phyloP scores from a whole-genome alignment of 2,329 filamentous ascomycete species.

The Colletotrichum sojae region DNA sequence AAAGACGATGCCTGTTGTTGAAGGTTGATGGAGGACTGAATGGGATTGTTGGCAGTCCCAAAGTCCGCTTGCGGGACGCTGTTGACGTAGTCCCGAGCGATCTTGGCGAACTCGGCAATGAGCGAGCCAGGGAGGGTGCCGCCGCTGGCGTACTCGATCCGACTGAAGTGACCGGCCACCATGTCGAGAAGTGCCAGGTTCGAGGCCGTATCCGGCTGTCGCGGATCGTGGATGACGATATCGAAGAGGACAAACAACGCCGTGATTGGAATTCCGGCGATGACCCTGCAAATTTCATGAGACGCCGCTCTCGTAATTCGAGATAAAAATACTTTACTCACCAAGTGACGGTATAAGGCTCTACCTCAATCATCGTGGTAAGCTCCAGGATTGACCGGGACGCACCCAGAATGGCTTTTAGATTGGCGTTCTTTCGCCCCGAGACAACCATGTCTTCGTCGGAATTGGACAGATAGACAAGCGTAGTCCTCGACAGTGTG shows the following conservation, averaged over 20 bases:
- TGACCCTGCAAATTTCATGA: constrained; percentile 43
- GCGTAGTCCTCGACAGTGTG: constrained; percentile 46
- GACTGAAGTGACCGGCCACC: constrained; percentile 58
- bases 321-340: constrained; percentile 18
- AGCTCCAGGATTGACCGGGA: constrained; percentile 48
- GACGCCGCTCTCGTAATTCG: too few relatives aligned
- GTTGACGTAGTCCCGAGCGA: constrained; percentile 57
- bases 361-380: constrained; percentile 48
- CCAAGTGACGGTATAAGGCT: constrained; percentile 49
- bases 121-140: constrained; percentile 54
- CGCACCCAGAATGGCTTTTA: constrained; percentile 43
- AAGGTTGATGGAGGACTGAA: background rate
- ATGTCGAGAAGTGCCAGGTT: constrained; percentile 58
- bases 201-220: constrained; percentile 49
- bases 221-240: constrained; percentile 55
- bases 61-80: constrained; percentile 37
- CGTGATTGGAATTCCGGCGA: constrained; percentile 53
- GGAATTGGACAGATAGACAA: constrained; percentile 40
- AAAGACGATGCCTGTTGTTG: background rate
- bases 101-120: constrained; percentile 56
- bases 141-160: constrained; percentile 56
- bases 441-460: constrained; percentile 23
- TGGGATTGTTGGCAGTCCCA: background rate
- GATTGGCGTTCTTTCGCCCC: constrained; percentile 38
- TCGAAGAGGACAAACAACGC: constrained; percentile 59